These are phyloP conservation scores for Gossypium trilobum DNA, from an alignment of 441 rosid genomes.

Conservation along the genomic window DNA sequence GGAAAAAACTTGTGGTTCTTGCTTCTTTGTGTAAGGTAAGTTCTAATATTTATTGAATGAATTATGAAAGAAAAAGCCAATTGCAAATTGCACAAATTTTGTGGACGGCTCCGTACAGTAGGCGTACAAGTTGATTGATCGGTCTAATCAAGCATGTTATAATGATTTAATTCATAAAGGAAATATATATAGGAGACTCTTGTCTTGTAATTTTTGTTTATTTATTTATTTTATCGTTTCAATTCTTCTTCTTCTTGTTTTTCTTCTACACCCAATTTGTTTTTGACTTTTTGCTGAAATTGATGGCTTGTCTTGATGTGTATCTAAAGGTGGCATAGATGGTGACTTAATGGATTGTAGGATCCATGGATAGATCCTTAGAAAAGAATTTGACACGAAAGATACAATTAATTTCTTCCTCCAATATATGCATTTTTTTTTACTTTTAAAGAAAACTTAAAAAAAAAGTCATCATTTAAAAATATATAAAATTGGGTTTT, in stretches of 20 bases:
- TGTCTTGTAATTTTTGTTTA: background rate
- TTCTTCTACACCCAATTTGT: slow-evolving; percentile 12
- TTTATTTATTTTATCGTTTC: background rate
- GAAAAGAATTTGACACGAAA: slow-evolving; percentile 22
- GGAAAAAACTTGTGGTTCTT: background rate
- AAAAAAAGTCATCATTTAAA: too few relatives aligned
- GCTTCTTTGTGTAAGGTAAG: background rate
- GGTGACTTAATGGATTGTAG: background rate
- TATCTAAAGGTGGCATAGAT: slow-evolving; percentile 23
- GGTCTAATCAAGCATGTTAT: slow-evolving; percentile 24
- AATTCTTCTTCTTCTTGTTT: background rate
- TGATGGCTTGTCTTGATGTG: slow-evolving; percentile 29
- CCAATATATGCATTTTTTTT: background rate
- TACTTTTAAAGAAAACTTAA: background rate
- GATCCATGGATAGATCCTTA: background rate
- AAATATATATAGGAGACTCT: background rate
- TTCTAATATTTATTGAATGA: background rate
- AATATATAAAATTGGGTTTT: background rate
- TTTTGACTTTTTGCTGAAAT: slow-evolving; percentile 19
- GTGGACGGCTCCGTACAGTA: slow-evolving; percentile 27
- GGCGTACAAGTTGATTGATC: slow-evolving; percentile 20
- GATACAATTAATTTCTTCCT: background rate
- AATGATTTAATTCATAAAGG: background rate
- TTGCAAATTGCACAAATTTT: background rate
- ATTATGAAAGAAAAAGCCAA: background rate